Base-by-base conservation (phyloP, 805 yeast genomes). In the Barnettozyma botsteinii region DNA sequence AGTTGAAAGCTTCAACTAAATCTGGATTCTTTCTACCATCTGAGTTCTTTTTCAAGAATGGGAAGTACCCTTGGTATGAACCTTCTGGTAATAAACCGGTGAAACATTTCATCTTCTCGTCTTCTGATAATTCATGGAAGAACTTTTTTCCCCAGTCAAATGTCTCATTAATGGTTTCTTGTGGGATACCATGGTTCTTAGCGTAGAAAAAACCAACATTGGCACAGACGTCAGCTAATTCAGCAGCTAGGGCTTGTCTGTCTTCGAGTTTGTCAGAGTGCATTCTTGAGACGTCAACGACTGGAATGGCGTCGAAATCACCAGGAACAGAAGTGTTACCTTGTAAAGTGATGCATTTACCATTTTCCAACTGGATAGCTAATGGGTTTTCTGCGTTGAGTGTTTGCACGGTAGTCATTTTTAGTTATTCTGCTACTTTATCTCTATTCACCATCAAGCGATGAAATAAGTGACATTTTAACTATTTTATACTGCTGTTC, bases 1-100 rank as follows among this genome's bases (percentile, higher is more conserved):
- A 46, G 38, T 62, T 61, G 46, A 60, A 61, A 2, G 65, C 62
- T 41, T 64, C 69, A 40, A 55, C 56, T 31, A 61, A 55, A 39
- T 62, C 69, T 13, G 40, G 35, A 41, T 42, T 31, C 38, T 45
- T 40, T 40, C 43, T 46, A 7, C 48, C 49, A 2, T 45, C 48
- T 31, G 46, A 43, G 41, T 51, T 51, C 38, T 46, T 47, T 20
- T 41, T 38, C n/a, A 49, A 47, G n/a, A 50, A 17, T 8, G 53
- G 52, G 31, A 40, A 55, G 35, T 51, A 57, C 7, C 61, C 61
- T 21, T 42, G 41, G 35, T 47, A 57, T 12, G 46, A 49, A 7
- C 44, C 47, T 2, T 33, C 45, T 5, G 60, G 59, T 26, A 54
- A 43, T 11, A 36, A 32, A 3, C 46, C 59, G 2, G 60, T 55